A percentile compares a stretch with the other conserved stretches of the same genome.
These are phyloP conservation scores for Paraphoma chrysanthemicola DNA, from an alignment of 2,329 filamentous ascomycete species.

Conservation along the genomic window DNA sequence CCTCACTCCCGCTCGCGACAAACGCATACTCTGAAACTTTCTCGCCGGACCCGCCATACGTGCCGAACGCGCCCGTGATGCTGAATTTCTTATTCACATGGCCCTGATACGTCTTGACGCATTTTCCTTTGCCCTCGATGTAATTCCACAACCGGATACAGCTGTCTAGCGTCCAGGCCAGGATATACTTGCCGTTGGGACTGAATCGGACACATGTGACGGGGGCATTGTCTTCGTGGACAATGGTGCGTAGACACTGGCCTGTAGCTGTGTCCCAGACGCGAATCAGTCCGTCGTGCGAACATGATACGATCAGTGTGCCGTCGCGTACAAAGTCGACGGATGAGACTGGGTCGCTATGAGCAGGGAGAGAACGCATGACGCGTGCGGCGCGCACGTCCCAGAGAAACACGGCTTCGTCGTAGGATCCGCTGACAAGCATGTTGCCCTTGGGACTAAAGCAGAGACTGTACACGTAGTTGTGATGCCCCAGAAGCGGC, in stretches of 20 bases:
- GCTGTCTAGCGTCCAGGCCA: conserved; percentile 90
- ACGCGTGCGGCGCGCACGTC: conserved; percentile 86
- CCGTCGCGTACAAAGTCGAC: conserved; percentile 94
- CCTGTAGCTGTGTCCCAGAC: conserved; percentile 97
- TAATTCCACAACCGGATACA: conserved; percentile 96
- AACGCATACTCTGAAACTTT: conserved; percentile 58
- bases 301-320: conserved; percentile 89
- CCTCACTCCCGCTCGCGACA: conserved; percentile 84
- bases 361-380: conserved; percentile 90
- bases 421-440: conserved; percentile 91
- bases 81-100: conserved; percentile 86
- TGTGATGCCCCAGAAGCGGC: conserved; percentile 84
- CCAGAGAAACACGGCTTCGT: conserved; percentile 97
- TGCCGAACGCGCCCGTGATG: conserved; percentile 83
- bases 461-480: conserved; percentile 91
- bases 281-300: conserved; percentile 77
- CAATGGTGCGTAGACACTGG: conserved; percentile 91
- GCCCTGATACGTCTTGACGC: conserved; percentile 97
- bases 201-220: conserved; percentile 91
- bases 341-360: conserved; percentile 91
- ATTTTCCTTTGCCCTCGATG: conserved; percentile 83
- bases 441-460: conserved; percentile 99
- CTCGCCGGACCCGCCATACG: conserved; percentile 54
- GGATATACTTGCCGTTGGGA: conserved; percentile 90
- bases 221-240: conserved; percentile 93